A percentile compares a stretch with the other conserved stretches of the same genome.
These are phyloP conservation scores for Schoenoplectus tabernaemontani DNA, from an alignment of 202 grass and related monocot genomes.

Conservation along the genomic window DNA sequence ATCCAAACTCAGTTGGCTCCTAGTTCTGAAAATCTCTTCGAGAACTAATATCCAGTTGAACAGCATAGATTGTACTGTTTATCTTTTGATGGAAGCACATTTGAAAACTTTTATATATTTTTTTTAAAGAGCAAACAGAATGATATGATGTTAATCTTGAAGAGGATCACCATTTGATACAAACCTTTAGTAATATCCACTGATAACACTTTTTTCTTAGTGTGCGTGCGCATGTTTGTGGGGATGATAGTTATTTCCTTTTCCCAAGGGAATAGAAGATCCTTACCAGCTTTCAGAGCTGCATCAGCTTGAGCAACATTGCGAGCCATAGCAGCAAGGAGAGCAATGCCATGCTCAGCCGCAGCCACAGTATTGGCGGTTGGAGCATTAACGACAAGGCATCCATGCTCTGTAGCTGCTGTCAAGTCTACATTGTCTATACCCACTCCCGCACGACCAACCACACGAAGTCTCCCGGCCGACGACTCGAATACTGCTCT, in stretches of 20 bases:
- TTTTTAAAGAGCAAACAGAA: background rate
- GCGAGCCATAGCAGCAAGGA: slow-evolving; percentile 57
- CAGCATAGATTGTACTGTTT: background rate
- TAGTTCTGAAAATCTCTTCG: background rate
- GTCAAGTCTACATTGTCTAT: slow-evolving; percentile 91
- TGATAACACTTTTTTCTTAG: background rate
- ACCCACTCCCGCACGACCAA: slow-evolving; percentile 68
- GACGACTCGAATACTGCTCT: slow-evolving; percentile 76
- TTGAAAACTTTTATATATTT: background rate
- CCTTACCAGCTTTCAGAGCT: slow-evolving; percentile 64
- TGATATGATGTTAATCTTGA: background rate
- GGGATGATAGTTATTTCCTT: background rate
- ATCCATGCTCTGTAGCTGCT: slow-evolving; percentile 79
- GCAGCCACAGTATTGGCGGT: slow-evolving; percentile 78
- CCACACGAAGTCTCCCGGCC: slow-evolving; percentile 51
- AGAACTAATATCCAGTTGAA: background rate
- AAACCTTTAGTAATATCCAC: background rate
- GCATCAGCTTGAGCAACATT: slow-evolving; percentile 80
- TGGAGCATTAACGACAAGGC: slow-evolving; percentile 85
- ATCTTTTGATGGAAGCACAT: background rate
- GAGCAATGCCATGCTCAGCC: slow-evolving; percentile 71
- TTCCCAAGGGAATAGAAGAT: background rate
- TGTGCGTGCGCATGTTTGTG: background rate
- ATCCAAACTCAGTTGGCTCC: too few relatives aligned
- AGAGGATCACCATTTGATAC: background rate